Evolutionary conservation across 2,329 filamentous ascomycete genomes (phyloP), one percentile per base, ranked within the genome.

Genomic region (Aureobasidium mangrovei): DNA sequence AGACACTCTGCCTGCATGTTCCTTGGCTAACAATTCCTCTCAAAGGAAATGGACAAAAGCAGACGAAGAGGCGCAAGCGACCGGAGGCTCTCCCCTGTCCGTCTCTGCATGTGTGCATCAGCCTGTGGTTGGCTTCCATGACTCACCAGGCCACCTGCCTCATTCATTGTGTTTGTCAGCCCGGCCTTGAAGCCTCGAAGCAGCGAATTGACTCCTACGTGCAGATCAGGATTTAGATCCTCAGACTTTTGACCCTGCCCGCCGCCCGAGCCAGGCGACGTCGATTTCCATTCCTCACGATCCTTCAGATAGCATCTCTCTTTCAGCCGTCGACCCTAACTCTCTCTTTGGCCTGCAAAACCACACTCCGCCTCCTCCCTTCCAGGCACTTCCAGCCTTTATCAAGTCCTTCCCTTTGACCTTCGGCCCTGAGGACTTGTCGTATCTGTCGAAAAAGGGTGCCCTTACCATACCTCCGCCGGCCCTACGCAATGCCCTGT

Each of bases 391-490:
- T 32, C 80, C 81, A 5, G 68, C 83, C 55, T 96, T 89, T 65
- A 83, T 96, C 64, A 87, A 88, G 63, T 84, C 88, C 27, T 75
- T 95, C 5, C 89, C 90, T 0, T 70, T 80, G 41, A 85, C 85
- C 64, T 85, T 95, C 61, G 82, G 85, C 4, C 76, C 80, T 10
- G 89, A 95, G 61, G 91, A 96, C 72, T 80, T 95, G 57, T 79
- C 83, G 55, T 95, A 93, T 68, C 77, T 96, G 55, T 80, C 84
- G 58, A 80, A 83, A 65, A 96, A 95, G 74, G 90, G 90, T 4
- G 90, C 90, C 1, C 74, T 96, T 60, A 83, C 83, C 1, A 79
- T 96, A 39, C 91, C 91, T 2, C 76, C 80, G 39, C 70, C 77
- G 3, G 71, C 74, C 4, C 74, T 96, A 35, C 86, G 91, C 63